These are phyloP conservation scores for Suillus plorans DNA, from an alignment of 768 basidiomycete species.

Conservation along the genomic window DNA sequence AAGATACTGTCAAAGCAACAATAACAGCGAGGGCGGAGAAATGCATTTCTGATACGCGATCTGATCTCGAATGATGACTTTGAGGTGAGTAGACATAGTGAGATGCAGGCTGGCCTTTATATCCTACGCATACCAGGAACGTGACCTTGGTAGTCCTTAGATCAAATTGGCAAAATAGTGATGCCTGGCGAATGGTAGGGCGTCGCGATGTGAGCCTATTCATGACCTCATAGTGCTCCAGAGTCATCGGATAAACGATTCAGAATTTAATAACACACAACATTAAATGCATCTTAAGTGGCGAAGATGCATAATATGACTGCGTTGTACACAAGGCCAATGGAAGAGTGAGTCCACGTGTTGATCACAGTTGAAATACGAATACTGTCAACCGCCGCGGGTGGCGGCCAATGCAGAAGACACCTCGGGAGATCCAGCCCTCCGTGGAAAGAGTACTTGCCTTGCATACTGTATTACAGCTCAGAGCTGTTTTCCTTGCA, in stretches of 20 bases:
- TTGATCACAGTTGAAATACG: neutral
- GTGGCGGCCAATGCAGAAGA: neutral
- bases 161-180: neutral
- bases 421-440: neutral
- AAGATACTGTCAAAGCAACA: neutral
- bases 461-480: neutral
- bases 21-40: neutral
- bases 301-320: too few relatives aligned
- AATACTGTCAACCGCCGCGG: neutral
- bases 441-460: neutral
- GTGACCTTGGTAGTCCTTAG: neutral
- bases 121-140: neutral
- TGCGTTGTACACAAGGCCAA: neutral
- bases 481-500: neutral
- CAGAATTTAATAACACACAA: neutral
- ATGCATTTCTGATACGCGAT: neutral
- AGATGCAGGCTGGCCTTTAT: neutral
- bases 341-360: neutral
- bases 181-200: neutral
- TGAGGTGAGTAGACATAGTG: neutral
- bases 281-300: neutral
- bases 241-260: neutral
- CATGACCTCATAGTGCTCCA: neutral
- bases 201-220: neutral
- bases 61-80: neutral